Percentiles rank a stretch among this genome's conserved stretches.
These are phyloP conservation scores for Gomphus bonarii DNA, from an alignment of 1,284 basidiomycete genomes.

Conservation along the genomic window DNA sequence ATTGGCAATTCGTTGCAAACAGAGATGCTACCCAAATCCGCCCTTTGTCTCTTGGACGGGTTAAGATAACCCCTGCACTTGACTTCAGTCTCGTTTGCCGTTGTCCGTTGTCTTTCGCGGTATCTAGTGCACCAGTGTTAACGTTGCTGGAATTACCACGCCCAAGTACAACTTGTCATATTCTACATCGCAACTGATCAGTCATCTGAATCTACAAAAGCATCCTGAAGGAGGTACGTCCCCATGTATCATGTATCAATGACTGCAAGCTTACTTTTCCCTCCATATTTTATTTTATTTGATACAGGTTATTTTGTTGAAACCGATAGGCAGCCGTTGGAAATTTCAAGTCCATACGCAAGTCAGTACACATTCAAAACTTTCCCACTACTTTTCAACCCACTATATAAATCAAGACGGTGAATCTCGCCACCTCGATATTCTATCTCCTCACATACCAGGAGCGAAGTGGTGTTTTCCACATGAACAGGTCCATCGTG, in stretches of 20 bases:
- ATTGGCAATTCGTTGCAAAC: no score
- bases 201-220: slow-evolving; percentile 21
- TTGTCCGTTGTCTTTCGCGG: no score
- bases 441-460: slow-evolving; percentile 36
- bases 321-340: slow-evolving; percentile 26
- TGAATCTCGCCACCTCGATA: slow-evolving; percentile 31
- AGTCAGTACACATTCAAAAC: slow-evolving; percentile 17
- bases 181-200: slow-evolving; percentile 20
- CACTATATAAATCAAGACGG: slow-evolving; percentile 16
- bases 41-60: no score
- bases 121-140: no score
- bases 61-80: no score
- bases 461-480: slow-evolving; percentile 29
- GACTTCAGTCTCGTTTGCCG: no score
- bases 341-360: slow-evolving; percentile 30
- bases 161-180: neutral
- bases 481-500: slow-evolving; percentile 37
- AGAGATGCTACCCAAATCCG: no score
- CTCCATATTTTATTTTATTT: no score
- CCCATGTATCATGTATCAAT: neutral
- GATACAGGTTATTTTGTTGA: slow-evolving; percentile 31
- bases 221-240: slow-evolving; percentile 27
- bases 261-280: no score
- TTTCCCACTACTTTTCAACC: neutral
- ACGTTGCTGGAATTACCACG: no score